phyloP scores from a whole-genome alignment of 2,329 filamentous ascomycete genomes.

The Thelonectria discophora region DNA sequence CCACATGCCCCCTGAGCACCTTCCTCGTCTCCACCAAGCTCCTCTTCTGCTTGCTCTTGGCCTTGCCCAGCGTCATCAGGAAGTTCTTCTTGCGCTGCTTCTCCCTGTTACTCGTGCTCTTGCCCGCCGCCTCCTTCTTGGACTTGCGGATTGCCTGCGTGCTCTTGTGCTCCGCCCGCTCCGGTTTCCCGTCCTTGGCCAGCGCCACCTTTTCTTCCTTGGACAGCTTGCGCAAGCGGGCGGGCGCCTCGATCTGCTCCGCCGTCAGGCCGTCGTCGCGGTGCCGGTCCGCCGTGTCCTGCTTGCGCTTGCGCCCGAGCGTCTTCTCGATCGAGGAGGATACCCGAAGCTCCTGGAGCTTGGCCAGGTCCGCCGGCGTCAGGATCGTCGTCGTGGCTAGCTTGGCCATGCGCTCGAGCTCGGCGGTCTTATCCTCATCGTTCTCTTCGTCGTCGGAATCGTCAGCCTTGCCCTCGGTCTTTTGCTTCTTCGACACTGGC shows the following conservation, averaged over 20 bases:
- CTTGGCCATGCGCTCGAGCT: constrained; percentile 67
- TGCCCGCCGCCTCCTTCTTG: constrained; percentile 88
- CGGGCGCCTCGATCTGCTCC: constrained; percentile 88
- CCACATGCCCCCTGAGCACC: constrained; percentile 81
- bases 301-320: constrained; percentile 60
- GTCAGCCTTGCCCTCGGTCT: constrained; percentile 42
- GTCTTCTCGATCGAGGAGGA: constrained; percentile 75
- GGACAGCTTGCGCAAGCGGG: constrained; percentile 81
- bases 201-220: constrained; percentile 89
- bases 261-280: constrained; percentile 90
- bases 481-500: constrained; percentile 62
- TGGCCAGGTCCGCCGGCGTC: constrained; percentile 94
- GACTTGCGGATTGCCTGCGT: constrained; percentile 85
- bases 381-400: constrained; percentile 94
- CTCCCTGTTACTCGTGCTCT: constrained; percentile 97
- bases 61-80: constrained; percentile 96
- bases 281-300: constrained; percentile 66
- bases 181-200: constrained; percentile 83
- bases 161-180: constrained; percentile 82
- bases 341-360: constrained; percentile 86
- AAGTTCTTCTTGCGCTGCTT: constrained; percentile 99
- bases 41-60: constrained; percentile 93
- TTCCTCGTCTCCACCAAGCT: constrained; percentile 87
- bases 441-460: constrained; percentile 52
- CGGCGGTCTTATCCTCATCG: constrained; percentile 53